These are phyloP conservation scores for Flueggea neowawraea DNA, from an alignment of 441 rosid species.

Conservation along the genomic window DNA sequence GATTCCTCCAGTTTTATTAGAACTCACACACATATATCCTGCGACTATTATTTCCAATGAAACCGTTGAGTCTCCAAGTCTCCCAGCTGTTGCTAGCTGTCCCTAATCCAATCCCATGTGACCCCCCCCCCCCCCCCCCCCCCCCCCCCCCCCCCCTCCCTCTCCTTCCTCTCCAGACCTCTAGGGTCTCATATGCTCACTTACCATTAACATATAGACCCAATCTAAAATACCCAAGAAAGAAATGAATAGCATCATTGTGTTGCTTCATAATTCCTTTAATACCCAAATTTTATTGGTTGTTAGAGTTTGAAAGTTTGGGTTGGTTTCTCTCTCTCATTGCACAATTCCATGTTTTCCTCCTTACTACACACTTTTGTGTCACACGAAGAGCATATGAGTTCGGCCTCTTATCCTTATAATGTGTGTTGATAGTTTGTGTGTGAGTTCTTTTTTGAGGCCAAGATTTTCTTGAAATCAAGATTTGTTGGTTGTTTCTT, in stretches of 20 bases:
- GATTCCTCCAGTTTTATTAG: conserved; percentile 22
- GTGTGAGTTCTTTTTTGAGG: not conserved
- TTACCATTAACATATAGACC: not conserved
- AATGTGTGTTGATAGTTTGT: not conserved
- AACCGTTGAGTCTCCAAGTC: conserved; percentile 7
- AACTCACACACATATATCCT: conserved; percentile 2
- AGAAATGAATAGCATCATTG: not conserved
- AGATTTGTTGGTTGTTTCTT: not conserved
- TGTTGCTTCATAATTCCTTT: not conserved
- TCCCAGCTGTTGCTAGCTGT: conserved; percentile 64
- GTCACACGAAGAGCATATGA: not conserved
- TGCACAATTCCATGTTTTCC: not conserved
- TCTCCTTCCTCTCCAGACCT: not conserved
- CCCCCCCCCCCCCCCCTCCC: conserved; percentile 21
- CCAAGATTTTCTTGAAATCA: not conserved
- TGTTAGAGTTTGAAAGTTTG: not conserved
- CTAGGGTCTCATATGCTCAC: not conserved
- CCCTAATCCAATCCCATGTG: conserved; percentile 41
- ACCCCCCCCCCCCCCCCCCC: conserved; percentile 17
- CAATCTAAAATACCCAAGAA: not conserved
- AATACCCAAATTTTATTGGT: not conserved
- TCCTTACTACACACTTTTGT: not conserved
- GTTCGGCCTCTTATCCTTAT: not conserved
- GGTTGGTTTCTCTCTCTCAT: not conserved
- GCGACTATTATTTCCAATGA: not conserved